Evolutionary conservation across 2,329 filamentous ascomycete species (phyloP).

Genomic region (Emmonsia crescens): DNA sequence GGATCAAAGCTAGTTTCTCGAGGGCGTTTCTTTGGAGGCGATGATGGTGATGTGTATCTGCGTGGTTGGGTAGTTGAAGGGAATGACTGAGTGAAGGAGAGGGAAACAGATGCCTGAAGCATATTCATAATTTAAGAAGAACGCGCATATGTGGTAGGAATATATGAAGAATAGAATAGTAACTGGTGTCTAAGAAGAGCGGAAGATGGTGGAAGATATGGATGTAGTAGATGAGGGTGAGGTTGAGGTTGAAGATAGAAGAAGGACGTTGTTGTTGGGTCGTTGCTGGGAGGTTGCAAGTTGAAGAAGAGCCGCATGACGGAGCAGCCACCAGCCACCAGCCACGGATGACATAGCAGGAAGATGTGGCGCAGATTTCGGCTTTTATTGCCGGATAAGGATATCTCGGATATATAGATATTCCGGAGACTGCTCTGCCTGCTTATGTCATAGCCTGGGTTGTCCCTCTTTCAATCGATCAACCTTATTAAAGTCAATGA

Average conservation of each 20-base stretch:
- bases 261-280: neutral
- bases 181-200: neutral
- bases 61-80: neutral
- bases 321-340: neutral
- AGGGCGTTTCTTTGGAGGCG: constrained; percentile 1
- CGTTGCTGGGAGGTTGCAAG: neutral
- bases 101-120: constrained; percentile 3
- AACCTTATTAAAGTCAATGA: too few relatives aligned
- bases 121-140: constrained; percentile 4
- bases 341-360: too few relatives aligned
- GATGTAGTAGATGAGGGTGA: neutral
- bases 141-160: neutral
- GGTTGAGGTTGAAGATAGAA: neutral
- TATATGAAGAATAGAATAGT: neutral
- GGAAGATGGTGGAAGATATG: neutral
- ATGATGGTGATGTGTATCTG: neutral
- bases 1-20: neutral
- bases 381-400: neutral
- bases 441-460: neutral
- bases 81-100: neutral
- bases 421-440: neutral
- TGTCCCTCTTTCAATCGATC: too few relatives aligned
- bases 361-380: neutral
- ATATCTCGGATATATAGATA: neutral
- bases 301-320: neutral